These are phyloP conservation scores for Leccinum sublutescens DNA, from an alignment of 768 basidiomycete genomes.

Conservation along the genomic window DNA sequence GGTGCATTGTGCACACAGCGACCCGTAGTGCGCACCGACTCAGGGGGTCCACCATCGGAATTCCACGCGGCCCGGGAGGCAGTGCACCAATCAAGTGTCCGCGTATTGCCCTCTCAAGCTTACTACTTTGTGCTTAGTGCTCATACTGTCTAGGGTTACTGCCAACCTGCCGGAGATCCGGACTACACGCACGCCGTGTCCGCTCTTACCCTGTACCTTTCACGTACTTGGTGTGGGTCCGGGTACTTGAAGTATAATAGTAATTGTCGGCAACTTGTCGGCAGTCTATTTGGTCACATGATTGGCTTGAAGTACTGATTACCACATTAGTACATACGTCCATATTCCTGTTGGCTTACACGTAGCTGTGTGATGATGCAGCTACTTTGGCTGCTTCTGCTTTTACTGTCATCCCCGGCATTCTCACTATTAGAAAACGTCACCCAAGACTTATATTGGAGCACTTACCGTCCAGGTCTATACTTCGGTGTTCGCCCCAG, in stretches of 20 bases:
- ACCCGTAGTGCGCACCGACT: too few relatives aligned
- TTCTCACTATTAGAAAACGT: conserved; percentile 29
- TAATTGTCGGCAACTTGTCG: too few relatives aligned
- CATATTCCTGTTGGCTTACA: neutral
- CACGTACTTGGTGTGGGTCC: neutral
- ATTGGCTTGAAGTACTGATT: neutral
- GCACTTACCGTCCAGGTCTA: conserved; percentile 86
- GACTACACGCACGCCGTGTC: neutral
- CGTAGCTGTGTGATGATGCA: conserved; percentile 11
- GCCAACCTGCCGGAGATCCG: neutral
- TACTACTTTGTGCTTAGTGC: too few relatives aligned
- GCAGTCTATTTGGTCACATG: conserved; percentile 12
- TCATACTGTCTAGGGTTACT: neutral
- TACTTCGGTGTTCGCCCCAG: conserved; percentile 91
- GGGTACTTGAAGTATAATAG: too few relatives aligned
- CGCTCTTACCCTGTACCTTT: neutral
- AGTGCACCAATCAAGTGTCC: conserved; percentile 2
- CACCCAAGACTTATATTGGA: conserved; percentile 55
- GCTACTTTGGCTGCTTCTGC: conserved; percentile 29
- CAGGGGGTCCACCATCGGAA: neutral
- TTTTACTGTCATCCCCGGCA: conserved; percentile 17
- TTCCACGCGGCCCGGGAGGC: neutral
- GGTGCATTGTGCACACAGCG: neutral
- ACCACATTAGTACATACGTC: neutral
- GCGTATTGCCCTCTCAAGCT: conserved; percentile 1